A percentile compares a stretch with the other conserved stretches of the same genome.
Evolutionary conservation across 441 rosid genomes (phyloP).

Genomic region (Brassica hybrid): DNA sequence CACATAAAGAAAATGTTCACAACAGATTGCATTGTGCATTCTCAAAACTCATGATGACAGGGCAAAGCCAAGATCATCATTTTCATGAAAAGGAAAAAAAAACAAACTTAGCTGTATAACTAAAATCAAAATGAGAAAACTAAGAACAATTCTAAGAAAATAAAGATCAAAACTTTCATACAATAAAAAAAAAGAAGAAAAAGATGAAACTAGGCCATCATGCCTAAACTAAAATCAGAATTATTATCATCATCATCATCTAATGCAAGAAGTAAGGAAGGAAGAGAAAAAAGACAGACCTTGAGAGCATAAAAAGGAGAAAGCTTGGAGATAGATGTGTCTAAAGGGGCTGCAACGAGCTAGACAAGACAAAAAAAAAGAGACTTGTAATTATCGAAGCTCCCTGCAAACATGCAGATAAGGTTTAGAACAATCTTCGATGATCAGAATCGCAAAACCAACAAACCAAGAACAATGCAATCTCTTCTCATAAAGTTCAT

Average conservation of each 20-base stretch:
- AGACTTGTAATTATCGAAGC: not conserved
- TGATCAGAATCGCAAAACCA: conserved; percentile 16
- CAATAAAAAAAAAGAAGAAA: too few species aligned
- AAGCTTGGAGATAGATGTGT: conserved; percentile 6
- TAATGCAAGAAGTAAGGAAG: not conserved
- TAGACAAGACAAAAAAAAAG: not conserved
- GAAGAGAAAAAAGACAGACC: conserved; percentile 11
- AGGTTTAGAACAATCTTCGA: too few species aligned
- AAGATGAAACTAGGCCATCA: too few species aligned
- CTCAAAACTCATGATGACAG: conserved; percentile 7
- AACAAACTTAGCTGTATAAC: too few species aligned
- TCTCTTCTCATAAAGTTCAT: conserved; percentile 8
- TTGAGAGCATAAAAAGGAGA: conserved; percentile 34
- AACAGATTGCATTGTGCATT: conserved; percentile 28
- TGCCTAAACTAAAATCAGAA: too few species aligned
- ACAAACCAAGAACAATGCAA: conserved; percentile 39
- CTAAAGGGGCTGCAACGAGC: conserved; percentile 41
- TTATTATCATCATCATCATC: too few species aligned
- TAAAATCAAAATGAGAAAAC: too few species aligned
- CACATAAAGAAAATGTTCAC: conserved; percentile 12
- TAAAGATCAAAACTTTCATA: too few species aligned
- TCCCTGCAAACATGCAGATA: not conserved
- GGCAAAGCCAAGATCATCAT: not conserved
- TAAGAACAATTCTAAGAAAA: too few species aligned
- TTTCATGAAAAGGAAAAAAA: not conserved